A percentile compares a stretch with the other conserved stretches of the same genome.
Conservation (phyloP, 2,329 filamentous ascomycete genomes). For the Sodiomyces alkalinus region DNA sequence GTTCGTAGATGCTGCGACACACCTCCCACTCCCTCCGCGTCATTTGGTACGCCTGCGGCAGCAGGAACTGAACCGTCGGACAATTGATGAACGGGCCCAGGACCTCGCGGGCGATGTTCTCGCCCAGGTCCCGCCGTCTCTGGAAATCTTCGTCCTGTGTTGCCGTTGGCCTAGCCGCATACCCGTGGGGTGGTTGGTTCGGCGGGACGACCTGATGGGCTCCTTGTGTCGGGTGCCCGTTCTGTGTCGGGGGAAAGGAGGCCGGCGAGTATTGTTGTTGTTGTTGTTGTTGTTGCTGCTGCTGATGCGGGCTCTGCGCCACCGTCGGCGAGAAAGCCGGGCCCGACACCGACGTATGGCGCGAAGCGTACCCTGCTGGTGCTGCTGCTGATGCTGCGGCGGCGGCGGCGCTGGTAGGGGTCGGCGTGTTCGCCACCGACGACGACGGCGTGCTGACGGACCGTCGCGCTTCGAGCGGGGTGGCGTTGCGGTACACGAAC, state of each 20-base stretch:
- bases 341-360: conserved; percentile 32
- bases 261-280: conserved; percentile 3
- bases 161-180: conserved; percentile 6
- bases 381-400: too few relatives aligned
- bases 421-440: conserved; percentile 13
- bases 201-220: conserved; percentile 9
- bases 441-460: conserved; percentile 10
- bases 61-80: conserved; percentile 52
- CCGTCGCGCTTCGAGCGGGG: conserved; percentile 14
- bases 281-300: too few relatives aligned
- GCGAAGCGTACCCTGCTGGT: conserved; percentile 19
- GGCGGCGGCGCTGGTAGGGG: too few relatives aligned
- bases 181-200: conserved; percentile 9
- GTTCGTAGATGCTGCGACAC: conserved; percentile 51
- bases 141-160: conserved; percentile 19
- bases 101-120: conserved; percentile 44
- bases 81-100: conserved; percentile 47
- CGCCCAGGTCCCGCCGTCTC: conserved; percentile 33
- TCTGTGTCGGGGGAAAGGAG: conserved; percentile 1
- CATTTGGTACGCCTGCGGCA: conserved; percentile 54
- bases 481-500: conserved; percentile 60
- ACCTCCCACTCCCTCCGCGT: conserved; percentile 59
- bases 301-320: conserved; percentile 16
- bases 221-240: conserved; percentile 8
- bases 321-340: conserved; percentile 32